phyloP scores from a whole-genome alignment of 768 basidiomycete species.

The Russula emetica region DNA sequence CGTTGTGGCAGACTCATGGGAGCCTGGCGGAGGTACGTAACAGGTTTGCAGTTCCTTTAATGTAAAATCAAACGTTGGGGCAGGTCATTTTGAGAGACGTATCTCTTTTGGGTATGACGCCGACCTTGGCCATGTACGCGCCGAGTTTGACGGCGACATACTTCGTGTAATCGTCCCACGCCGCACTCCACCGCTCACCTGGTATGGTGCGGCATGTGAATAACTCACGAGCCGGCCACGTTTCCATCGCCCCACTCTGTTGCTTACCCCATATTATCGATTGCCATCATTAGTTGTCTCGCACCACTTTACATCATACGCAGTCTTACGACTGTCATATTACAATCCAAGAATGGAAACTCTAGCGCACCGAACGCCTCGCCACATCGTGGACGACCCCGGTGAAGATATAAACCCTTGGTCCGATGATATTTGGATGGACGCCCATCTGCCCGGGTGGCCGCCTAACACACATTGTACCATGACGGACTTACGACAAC shows the following conservation, averaged over 20 bases:
- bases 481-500: slow-evolving; percentile 8
- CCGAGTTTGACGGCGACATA: slow-evolving; percentile 69
- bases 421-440: slow-evolving; percentile 7
- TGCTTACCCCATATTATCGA: slow-evolving; percentile 10
- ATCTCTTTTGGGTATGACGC: slow-evolving; percentile 75
- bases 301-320: slow-evolving; percentile 23
- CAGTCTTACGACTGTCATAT: slow-evolving; percentile 14
- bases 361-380: not conserved
- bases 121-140: slow-evolving; percentile 61
- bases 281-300: slow-evolving; percentile 16
- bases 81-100: slow-evolving; percentile 68
- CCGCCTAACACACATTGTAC: not conserved
- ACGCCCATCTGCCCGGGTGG: not conserved
- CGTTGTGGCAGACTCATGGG: slow-evolving; percentile 72
- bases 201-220: slow-evolving; percentile 29
- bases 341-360: slow-evolving; percentile 23
- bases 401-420: slow-evolving; percentile 3
- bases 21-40: slow-evolving; percentile 49
- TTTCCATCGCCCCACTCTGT: slow-evolving; percentile 10
- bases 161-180: slow-evolving; percentile 58
- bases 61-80: not conserved
- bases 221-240: slow-evolving; percentile 12
- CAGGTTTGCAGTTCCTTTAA: not conserved
- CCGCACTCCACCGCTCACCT: slow-evolving; percentile 30
- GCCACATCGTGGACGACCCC: not conserved